Conservation (phyloP, 164 flowering plant genomes). For the Magnolia officinalis region DNA sequence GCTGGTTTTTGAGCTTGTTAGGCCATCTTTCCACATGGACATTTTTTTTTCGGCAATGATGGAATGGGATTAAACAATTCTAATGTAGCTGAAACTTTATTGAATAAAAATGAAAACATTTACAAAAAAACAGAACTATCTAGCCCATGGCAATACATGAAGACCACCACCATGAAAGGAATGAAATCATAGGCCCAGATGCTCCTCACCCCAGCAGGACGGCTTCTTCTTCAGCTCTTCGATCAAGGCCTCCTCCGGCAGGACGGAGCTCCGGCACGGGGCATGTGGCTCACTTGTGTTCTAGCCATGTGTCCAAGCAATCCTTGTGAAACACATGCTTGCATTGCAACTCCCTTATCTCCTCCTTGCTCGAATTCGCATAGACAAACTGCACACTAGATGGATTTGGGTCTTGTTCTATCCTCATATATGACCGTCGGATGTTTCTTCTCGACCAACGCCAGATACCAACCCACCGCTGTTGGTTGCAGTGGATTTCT, state of each 20-base stretch:
- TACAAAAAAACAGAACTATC: not conserved
- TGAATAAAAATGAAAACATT: not conserved
- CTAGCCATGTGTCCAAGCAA: constrained; percentile 12
- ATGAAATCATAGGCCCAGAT: constrained; percentile 25
- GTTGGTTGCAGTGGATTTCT: not conserved
- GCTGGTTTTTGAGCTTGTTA: constrained; percentile 37
- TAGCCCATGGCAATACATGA: not conserved
- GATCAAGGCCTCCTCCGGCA: not conserved
- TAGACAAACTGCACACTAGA: constrained; percentile 10
- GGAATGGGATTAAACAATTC: not conserved
- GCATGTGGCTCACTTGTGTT: not conserved
- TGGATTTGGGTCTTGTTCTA: not conserved
- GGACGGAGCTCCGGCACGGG: not conserved
- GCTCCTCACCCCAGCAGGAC: constrained; percentile 31
- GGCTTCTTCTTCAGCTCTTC: not conserved
- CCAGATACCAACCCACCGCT: not conserved
- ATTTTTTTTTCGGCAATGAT: not conserved
- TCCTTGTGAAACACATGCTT: constrained; percentile 11
- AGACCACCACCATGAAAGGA: constrained; percentile 28
- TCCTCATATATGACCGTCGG: not conserved
- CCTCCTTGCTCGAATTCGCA: constrained; percentile 4
- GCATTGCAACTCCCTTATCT: constrained; percentile 4
- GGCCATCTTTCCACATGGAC: not conserved
- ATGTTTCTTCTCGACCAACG: not conserved
- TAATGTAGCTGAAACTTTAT: not conserved